Evolutionary conservation across 1,284 basidiomycete genomes (phyloP), one percentile per base, ranked within the genome.

Genomic region (Puccinia brachypodii): DNA sequence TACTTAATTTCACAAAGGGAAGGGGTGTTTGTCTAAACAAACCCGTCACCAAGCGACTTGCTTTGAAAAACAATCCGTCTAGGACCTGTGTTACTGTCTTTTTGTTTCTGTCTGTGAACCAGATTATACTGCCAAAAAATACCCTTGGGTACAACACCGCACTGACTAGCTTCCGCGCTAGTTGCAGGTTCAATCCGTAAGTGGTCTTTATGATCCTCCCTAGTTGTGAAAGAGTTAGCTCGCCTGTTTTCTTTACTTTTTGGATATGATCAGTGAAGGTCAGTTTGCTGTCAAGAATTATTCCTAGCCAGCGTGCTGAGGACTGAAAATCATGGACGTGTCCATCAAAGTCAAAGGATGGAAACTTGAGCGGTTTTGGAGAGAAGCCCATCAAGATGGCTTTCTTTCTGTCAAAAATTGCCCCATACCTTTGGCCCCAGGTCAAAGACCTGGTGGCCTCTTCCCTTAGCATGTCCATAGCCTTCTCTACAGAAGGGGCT

Each of bases 81-180:
- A 77, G 22, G 9, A 77, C 14, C 22, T 66, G 38, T 3, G 60
- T 44, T 1, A 68, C 56, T 11, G 7, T 66, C 4, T 47, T 64
- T 8, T 22, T 36, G n/a, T 62, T 66, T 16, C 38, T 66, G 16
- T 14, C 8, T 3, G 60, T 77, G 38, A 47, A 64, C 76, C 76
- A 77, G n/a, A 77, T 28, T 38, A 77, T n/a, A 44, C 76, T 77
- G 6, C 76, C 76, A 68, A 44, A 66, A 1, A 77, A 28, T 36
- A 68, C 22, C 33, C 58, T 7, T 1, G 62, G 36, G 11, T 40
- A 31, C 28, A 77, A 16, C 25, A 68, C 76, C 31, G 76, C 62
- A 11, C 11, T 44, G 9, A 77, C 47, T 16, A 77, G 44, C 19
- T 28, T 14, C 3, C 60, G 38, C 28, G 62, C 28, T 28, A 22